phyloP scores from a whole-genome alignment of 2,329 filamentous ascomycete genomes.

The Fusarium hainanense region DNA sequence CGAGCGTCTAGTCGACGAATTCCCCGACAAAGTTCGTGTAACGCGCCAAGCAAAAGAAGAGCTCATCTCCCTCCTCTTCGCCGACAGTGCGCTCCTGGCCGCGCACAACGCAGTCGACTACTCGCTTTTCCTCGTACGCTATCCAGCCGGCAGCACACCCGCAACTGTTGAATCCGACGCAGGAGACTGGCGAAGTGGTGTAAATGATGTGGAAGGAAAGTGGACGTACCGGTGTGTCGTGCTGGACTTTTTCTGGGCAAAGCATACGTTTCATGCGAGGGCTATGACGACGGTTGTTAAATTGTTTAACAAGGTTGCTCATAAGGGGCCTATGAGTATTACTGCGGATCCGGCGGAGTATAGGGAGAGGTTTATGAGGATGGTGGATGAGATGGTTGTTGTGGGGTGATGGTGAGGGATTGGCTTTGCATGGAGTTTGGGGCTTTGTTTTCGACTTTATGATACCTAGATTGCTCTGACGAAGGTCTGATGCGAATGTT shows the following conservation, averaged over 20 bases:
- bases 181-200: slow-evolving; percentile 68
- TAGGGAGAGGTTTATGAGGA: slow-evolving; percentile 62
- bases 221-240: slow-evolving; percentile 75
- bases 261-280: slow-evolving; percentile 74
- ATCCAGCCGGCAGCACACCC: slow-evolving; percentile 28
- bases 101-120: slow-evolving; percentile 77
- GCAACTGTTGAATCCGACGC: slow-evolving; percentile 31
- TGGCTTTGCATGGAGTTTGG: neutral
- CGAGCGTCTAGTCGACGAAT: slow-evolving; percentile 73
- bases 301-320: slow-evolving; percentile 70
- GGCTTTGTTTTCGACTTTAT: neutral
- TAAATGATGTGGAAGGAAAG: slow-evolving; percentile 69
- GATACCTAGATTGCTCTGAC: neutral
- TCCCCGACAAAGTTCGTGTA: slow-evolving; percentile 73
- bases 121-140: slow-evolving; percentile 75
- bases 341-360: slow-evolving; percentile 78
- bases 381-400: slow-evolving; percentile 58
- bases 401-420: slow-evolving; percentile 41
- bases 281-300: slow-evolving; percentile 74
- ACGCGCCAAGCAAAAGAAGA: slow-evolving; percentile 64
- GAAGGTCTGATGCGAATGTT: neutral
- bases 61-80: slow-evolving; percentile 65
- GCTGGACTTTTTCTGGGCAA: slow-evolving; percentile 83
- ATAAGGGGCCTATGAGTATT: slow-evolving; percentile 78
- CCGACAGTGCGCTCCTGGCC: slow-evolving; percentile 72